A percentile compares a stretch with the other conserved stretches of the same genome.
Evolutionary conservation across 2,329 filamentous ascomycete genomes (phyloP).

Genomic region (Botrytis sinoallii): DNA sequence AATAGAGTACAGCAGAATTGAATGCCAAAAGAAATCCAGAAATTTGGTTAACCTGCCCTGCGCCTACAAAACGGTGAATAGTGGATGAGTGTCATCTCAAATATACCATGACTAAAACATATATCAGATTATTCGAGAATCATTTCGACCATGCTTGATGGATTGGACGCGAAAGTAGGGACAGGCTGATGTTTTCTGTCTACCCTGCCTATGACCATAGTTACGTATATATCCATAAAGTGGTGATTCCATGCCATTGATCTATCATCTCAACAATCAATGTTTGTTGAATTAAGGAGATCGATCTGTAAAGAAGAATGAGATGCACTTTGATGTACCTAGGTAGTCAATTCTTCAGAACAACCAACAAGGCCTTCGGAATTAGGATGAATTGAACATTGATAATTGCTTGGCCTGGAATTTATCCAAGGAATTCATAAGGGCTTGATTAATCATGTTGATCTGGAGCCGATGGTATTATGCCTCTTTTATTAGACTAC

Average conservation of each 20-base stretch:
- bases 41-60: neutral
- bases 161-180: neutral
- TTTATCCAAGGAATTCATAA: neutral
- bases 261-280: too few species aligned
- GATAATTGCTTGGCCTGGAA: neutral
- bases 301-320: too few species aligned
- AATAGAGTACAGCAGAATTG: neutral
- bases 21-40: neutral
- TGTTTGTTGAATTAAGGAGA: too few species aligned
- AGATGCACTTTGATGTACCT: too few species aligned
- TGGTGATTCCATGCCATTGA: too few species aligned
- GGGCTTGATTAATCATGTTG: neutral
- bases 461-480: neutral
- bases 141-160: neutral
- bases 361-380: neutral
- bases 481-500: neutral
- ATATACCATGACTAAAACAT: neutral
- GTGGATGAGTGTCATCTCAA: neutral
- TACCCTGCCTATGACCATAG: neutral
- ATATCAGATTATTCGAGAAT: neutral
- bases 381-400: neutral
- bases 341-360: neutral
- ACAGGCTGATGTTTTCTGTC: neutral
- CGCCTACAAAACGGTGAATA: neutral
- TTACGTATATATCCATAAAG: neutral